phyloP scores from a whole-genome alignment of 1,284 basidiomycete species.

The Rhodotorula glutinis region DNA sequence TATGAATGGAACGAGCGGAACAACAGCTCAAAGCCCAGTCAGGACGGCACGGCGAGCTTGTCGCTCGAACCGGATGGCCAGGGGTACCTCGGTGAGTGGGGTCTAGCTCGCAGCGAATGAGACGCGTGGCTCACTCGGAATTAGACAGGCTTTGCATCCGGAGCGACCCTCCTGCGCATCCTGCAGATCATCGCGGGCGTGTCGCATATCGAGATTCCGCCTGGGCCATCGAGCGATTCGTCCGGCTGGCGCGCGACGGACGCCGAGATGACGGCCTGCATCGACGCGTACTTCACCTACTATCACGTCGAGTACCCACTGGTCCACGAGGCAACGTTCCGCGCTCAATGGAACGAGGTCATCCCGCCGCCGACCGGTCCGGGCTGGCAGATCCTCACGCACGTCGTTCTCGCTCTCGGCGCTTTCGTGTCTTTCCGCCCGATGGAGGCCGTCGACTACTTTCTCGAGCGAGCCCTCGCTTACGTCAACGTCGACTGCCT shows the following conservation, averaged over 20 bases:
- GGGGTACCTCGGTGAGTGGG: not conserved
- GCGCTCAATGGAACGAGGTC: conserved; percentile 41
- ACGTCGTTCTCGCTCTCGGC: conserved; percentile 40
- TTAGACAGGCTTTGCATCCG: not conserved
- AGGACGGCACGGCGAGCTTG: not conserved
- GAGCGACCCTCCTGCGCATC: not conserved
- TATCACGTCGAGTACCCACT: conserved; percentile 43
- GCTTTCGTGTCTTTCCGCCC: conserved; percentile 37
- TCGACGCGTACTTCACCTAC: conserved; percentile 24
- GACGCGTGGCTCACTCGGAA: no score
- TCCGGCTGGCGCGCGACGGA: not conserved
- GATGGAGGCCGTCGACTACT: conserved; percentile 27
- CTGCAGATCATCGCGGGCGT: conserved; percentile 2
- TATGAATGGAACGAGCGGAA: not conserved
- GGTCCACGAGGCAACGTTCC: conserved; percentile 42
- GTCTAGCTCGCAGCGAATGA: no score
- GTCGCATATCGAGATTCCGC: not conserved
- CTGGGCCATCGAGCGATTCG: not conserved
- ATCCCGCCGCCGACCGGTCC: conserved; percentile 31
- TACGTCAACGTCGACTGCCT: conserved; percentile 34
- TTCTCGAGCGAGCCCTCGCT: conserved; percentile 31
- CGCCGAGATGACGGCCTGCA: not conserved
- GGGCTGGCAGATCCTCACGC: conserved; percentile 11
- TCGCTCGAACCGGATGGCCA: not conserved
- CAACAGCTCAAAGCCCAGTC: not conserved